Percentiles rank a stretch among this genome's conserved stretches.
These are phyloP conservation scores for Pythium sp. DNA, from an alignment of 352 stramenopile species.

Conservation along the genomic window DNA sequence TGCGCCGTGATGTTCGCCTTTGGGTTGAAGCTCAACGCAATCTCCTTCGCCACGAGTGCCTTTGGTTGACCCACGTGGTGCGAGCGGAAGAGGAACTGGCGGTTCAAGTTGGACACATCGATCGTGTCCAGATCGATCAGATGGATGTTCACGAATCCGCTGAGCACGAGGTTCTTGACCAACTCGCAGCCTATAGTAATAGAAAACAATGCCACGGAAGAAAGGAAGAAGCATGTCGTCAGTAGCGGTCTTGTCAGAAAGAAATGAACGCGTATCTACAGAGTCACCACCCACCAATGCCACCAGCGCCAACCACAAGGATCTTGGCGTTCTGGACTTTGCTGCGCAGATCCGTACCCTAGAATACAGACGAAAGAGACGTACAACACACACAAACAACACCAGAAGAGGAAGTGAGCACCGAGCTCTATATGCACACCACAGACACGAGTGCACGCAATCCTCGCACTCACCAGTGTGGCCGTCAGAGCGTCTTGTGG, in stretches of 20 bases:
- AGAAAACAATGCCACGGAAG: neutral
- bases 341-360: constrained; percentile 56
- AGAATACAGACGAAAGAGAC: neutral
- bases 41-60: constrained; percentile 83
- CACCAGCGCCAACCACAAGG: constrained; percentile 96
- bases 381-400: neutral
- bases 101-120: constrained; percentile 99
- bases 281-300: constrained; percentile 87
- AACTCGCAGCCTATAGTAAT: constrained; percentile 91
- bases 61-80: constrained; percentile 98
- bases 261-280: neutral
- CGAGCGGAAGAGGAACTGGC: constrained; percentile 98
- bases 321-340: constrained; percentile 88
- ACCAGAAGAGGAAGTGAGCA: neutral
- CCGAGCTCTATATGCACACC: no score
- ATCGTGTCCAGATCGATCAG: constrained; percentile 99
- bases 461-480: constrained; percentile 44
- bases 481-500: constrained; percentile 20
- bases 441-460: neutral
- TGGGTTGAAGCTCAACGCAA: constrained; percentile 89
- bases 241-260: neutral
- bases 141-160: constrained; percentile 91
- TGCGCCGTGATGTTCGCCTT: constrained; percentile 88
- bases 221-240: neutral
- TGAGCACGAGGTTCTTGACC: constrained; percentile 99